phyloP scores from a whole-genome alignment of 176 grass and related monocot genomes.

The Tuctoria greenei region DNA sequence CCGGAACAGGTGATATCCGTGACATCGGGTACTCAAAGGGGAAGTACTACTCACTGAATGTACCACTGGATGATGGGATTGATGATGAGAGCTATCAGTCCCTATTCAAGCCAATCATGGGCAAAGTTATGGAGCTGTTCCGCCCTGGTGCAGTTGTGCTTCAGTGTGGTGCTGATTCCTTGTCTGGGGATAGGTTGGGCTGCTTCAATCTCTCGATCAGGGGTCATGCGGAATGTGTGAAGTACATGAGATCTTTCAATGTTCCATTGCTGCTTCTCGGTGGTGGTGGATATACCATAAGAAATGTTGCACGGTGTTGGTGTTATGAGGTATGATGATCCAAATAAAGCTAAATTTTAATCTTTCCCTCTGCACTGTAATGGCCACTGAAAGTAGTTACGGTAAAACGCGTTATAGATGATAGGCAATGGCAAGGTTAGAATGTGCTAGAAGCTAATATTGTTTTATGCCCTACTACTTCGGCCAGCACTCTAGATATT shows the following conservation, averaged over 20 bases:
- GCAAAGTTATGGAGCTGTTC: slow-evolving; percentile 91
- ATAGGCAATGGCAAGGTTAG: not conserved
- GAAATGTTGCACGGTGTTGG: slow-evolving; percentile 95
- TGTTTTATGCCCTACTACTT: not conserved
- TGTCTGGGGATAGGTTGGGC: slow-evolving; percentile 84
- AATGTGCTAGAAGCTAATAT: not conserved
- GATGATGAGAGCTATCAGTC: slow-evolving; percentile 96
- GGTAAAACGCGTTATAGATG: not conserved
- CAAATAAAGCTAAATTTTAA: slow-evolving; percentile 12
- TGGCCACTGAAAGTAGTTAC: not conserved
- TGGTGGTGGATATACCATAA: slow-evolving; percentile 91
- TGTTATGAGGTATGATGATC: slow-evolving; percentile 82
- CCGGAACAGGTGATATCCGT: slow-evolving; percentile 78
- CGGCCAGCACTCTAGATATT: not conserved
- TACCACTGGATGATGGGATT: slow-evolving; percentile 84
- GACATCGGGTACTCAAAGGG: slow-evolving; percentile 74
- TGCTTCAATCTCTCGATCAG: slow-evolving; percentile 90
- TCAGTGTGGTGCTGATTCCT: slow-evolving; percentile 86
- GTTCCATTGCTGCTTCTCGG: slow-evolving; percentile 86
- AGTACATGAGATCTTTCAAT: slow-evolving; percentile 95
- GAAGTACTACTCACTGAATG: slow-evolving; percentile 83
- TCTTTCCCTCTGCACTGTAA: not conserved
- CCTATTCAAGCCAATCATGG: slow-evolving; percentile 79
- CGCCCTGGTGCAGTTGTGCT: slow-evolving; percentile 82
- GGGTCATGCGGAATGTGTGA: slow-evolving; percentile 87